These are phyloP conservation scores for Teratosphaeria destructans DNA, from an alignment of 2,329 filamentous ascomycete genomes.

Conservation along the genomic window DNA sequence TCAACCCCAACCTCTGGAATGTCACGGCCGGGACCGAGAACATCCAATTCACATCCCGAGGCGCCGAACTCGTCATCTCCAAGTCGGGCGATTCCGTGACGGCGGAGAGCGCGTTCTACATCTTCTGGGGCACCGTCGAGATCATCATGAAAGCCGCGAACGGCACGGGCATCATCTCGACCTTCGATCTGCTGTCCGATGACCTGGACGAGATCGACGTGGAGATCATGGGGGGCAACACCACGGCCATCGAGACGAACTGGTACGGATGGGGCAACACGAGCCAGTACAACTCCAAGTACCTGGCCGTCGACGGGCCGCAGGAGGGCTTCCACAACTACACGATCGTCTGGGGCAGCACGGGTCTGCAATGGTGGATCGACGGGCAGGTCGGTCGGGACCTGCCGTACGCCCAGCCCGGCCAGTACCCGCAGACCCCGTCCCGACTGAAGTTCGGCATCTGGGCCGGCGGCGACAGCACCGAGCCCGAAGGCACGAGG, in stretches of 20 bases:
- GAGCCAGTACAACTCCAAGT: constrained; percentile 50
- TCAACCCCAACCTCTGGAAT: constrained; percentile 25
- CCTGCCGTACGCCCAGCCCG: constrained; percentile 33
- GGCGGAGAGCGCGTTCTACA: constrained; percentile 68
- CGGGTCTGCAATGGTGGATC: constrained; percentile 57
- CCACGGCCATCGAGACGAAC: constrained; percentile 56
- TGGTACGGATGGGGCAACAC: constrained; percentile 67
- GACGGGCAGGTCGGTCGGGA: constrained; percentile 58
- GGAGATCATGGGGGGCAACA: constrained; percentile 65
- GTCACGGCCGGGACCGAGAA: constrained; percentile 55
- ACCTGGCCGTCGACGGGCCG: constrained; percentile 46
- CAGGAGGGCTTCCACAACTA: constrained; percentile 57
- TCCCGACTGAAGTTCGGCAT: constrained; percentile 59
- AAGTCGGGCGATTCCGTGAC: constrained; percentile 67
- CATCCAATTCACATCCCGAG: constrained; percentile 45
- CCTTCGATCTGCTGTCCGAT: constrained; percentile 74
- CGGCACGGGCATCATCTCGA: constrained; percentile 67
- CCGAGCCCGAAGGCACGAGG: constrained; percentile 38
- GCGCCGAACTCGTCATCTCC: constrained; percentile 59
- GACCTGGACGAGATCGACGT: constrained; percentile 83
- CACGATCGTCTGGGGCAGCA: constrained; percentile 60
- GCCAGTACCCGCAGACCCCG: constrained; percentile 61
- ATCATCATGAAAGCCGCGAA: constrained; percentile 65
- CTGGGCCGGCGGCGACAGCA: constrained; percentile 84
- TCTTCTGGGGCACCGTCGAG: constrained; percentile 76